Conservation (phyloP, 306 rosid species). For the Dryas drummondii region DNA sequence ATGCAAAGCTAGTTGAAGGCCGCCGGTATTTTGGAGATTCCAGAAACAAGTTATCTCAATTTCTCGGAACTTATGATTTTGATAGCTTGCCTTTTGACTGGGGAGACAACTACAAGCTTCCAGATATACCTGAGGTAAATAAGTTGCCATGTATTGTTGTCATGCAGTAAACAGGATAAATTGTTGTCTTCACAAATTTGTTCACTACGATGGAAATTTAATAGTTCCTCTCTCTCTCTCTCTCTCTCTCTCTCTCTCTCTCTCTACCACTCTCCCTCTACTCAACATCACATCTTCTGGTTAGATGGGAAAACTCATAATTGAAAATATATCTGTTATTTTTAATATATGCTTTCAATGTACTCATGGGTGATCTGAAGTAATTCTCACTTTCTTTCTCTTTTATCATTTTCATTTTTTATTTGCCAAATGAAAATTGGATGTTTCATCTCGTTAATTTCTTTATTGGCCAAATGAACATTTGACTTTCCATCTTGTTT, state of each 20-base stretch:
- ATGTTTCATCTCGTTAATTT: constrained; percentile 3
- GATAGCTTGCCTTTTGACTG: constrained; percentile 79
- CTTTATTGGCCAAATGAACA: constrained; percentile 8
- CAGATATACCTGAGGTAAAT: constrained; percentile 80
- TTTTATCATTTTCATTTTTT: background rate
- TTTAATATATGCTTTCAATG: constrained; percentile 16
- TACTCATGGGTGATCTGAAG: constrained; percentile 3
- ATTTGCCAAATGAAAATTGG: constrained; percentile 13
- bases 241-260: background rate
- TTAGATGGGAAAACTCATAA: background rate
- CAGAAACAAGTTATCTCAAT: constrained; percentile 51
- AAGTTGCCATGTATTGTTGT: constrained; percentile 20
- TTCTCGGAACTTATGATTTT: constrained; percentile 87
- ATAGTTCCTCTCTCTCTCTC: background rate
- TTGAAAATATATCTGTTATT: constrained; percentile 9
- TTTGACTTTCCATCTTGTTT: constrained; percentile 17
- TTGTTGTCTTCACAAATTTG: constrained; percentile 12
- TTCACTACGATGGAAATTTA: constrained; percentile 2
- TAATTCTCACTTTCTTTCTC: constrained; percentile 3
- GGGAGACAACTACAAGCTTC: constrained; percentile 88
- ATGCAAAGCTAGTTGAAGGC: constrained; percentile 88
- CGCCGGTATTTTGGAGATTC: constrained; percentile 78
- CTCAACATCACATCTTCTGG: constrained; percentile 7
- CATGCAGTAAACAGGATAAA: constrained; percentile 13
- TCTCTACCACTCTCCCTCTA: background rate